phyloP scores from a whole-genome alignment of 1,139 yeast species.

The Protomyces inundatus region DNA sequence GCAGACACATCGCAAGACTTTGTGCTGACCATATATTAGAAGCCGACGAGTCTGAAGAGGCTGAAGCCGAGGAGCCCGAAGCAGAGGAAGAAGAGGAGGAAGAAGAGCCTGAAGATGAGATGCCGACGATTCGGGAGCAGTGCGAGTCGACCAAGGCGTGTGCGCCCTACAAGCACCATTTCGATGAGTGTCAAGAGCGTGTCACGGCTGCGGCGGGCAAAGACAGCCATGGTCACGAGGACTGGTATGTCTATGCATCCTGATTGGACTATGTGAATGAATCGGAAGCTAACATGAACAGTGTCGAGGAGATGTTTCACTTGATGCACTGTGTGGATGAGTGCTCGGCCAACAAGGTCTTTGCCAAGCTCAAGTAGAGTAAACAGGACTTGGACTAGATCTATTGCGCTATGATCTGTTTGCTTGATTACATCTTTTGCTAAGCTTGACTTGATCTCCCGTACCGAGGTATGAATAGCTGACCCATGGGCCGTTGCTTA shows the following conservation, averaged over 20 bases:
- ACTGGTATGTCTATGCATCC: background rate
- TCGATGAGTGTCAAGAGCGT: slow-evolving; percentile 90
- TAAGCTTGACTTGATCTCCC: no score
- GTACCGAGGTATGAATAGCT: no score
- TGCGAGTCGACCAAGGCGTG: slow-evolving; percentile 58
- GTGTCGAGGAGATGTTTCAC: slow-evolving; percentile 97
- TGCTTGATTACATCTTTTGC: no score
- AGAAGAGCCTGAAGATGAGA: slow-evolving; percentile 45
- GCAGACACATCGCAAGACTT: no score
- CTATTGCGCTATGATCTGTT: background rate
- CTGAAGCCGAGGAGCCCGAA: slow-evolving; percentile 12
- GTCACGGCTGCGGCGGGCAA: slow-evolving; percentile 83
- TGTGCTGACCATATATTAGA: background rate
- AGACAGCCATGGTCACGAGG: slow-evolving; percentile 23
- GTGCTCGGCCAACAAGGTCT: slow-evolving; percentile 87
- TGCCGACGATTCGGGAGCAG: slow-evolving; percentile 37
- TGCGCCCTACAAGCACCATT: slow-evolving; percentile 76
- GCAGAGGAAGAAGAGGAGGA: slow-evolving; percentile 44
- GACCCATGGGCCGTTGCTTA: no score
- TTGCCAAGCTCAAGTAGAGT: slow-evolving; percentile 70
- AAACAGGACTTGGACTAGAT: background rate
- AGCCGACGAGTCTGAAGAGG: background rate
- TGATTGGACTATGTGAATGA: background rate
- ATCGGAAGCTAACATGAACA: slow-evolving; percentile 46
- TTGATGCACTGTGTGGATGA: slow-evolving; percentile 74